Evolutionary conservation across 331 rosid species (phyloP), one percentile per base, ranked within the genome.

Genomic region (Arachis monticola): DNA sequence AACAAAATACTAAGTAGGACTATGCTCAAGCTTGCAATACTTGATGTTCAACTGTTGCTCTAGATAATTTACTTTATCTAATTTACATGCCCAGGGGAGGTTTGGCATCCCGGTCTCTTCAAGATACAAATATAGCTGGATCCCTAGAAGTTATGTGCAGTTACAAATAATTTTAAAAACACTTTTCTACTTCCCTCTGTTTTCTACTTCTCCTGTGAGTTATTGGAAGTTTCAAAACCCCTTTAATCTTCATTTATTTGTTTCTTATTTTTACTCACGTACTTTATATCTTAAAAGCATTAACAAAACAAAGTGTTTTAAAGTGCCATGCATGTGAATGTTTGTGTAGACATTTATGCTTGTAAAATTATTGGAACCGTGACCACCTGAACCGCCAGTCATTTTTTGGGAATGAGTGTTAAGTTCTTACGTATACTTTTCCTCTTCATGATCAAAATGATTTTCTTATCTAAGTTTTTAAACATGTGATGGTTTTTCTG

Each of bases 401-500:
- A 8, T 73, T 67, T 76, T 69, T 62, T 11, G 4, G 12, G 2
- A 41, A 1, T 32, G 48, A 5, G 32, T 10, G 11, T 64, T 62
- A 60, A 47, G 47, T 50, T 72, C 74, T 81, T 52, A 40, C 67
- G 17, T 61, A 40, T 53, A 64, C 60, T 77, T 73, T 69, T 59
- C 81, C 41, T 50, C 64, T 70, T 12, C 31, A n/a, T 40, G 57
- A 35, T 53, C 60, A 60, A 73, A 58, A 59, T 45, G 50, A 58
- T 27, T 73, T 41, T 45, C 1, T 1, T 50, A 64, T 48, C 44
- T 60, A 40, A 38, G 60, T 60, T 52, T 73, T 77, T 65, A 74
- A 59, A 11, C 38, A 52, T 66, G 30, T 53, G 48, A 59, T 63
- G 14, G 17, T 41, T 68, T 74, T 80, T 32, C 7, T 63, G 12